phyloP scores from a whole-genome alignment of 1,284 basidiomycete species.

The Sphaerobolus stellatus region DNA sequence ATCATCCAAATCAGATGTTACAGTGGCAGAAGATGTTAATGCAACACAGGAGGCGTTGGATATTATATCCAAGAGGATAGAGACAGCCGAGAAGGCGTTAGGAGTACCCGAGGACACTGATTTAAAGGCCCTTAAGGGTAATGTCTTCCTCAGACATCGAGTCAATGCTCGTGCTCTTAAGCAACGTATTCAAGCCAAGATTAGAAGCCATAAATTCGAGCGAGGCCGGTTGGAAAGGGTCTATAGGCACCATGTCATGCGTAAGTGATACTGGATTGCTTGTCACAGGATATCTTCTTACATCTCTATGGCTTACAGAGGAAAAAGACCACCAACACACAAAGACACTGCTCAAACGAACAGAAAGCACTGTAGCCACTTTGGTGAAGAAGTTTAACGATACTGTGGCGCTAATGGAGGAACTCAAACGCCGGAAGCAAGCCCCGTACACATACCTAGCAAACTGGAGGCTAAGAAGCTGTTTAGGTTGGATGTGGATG shows the following conservation, averaged over 20 bases:
- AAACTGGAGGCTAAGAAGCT: background rate
- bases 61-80: background rate
- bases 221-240: conserved; percentile 8
- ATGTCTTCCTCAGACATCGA: conserved; percentile 1
- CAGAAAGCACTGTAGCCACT: background rate
- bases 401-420: background rate
- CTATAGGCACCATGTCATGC: too few species aligned
- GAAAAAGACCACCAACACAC: background rate
- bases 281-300: conserved; percentile 1
- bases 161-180: conserved; percentile 17
- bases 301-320: background rate
- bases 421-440: background rate
- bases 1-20: too few species aligned
- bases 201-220: conserved; percentile 14
- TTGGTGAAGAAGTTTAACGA: background rate
- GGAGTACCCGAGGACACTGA: conserved; percentile 9
- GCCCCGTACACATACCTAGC: background rate
- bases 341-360: background rate
- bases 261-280: too few species aligned
- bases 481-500: background rate
- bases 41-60: background rate
- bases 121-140: conserved; percentile 5
- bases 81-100: background rate
- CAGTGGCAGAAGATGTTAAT: too few species aligned
- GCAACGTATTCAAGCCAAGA: conserved; percentile 7